phyloP scores from a whole-genome alignment of 2,329 filamentous ascomycete genomes.

The Colletotrichum tanaceti region DNA sequence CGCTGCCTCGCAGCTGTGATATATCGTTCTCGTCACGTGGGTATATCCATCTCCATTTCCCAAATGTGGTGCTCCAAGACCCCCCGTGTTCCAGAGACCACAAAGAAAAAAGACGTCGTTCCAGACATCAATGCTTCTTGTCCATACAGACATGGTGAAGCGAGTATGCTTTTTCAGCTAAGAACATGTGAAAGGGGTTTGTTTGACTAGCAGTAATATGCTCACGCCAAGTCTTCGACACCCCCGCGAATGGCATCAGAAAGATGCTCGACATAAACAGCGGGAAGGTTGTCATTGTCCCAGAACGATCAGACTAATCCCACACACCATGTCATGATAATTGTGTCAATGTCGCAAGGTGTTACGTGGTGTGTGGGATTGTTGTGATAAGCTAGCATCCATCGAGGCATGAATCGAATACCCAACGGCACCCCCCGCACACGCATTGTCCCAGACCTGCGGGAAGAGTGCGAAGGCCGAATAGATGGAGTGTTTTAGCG shows the following conservation, averaged over 20 bases:
- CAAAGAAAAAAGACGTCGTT: constrained; percentile 16
- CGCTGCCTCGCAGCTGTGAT: constrained; percentile 20
- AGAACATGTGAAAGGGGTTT: constrained; percentile 9
- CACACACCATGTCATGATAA: constrained; percentile 1
- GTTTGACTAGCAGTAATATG: background rate
- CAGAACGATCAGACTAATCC: background rate
- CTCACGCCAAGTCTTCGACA: background rate
- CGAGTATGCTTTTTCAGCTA: constrained; percentile 11
- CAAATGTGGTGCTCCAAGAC: constrained; percentile 10
- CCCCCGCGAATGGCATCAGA: background rate
- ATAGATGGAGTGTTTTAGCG: constrained; percentile 11
- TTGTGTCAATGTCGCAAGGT: constrained; percentile 12
- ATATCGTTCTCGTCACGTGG: constrained; percentile 20
- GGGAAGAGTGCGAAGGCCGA: constrained; percentile 35
- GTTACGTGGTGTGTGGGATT: no score
- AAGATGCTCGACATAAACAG: constrained; percentile 1
- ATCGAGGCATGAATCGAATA: constrained; percentile 20
- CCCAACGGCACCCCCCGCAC: constrained; percentile 21
- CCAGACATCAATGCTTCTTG: constrained; percentile 9
- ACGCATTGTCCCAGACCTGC: constrained; percentile 27
- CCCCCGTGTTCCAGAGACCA: constrained; percentile 9
- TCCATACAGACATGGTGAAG: background rate
- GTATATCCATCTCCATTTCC: constrained; percentile 38
- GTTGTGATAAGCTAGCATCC: constrained; percentile 7
- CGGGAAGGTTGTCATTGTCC: background rate